phyloP scores from a whole-genome alignment of 257 asterid species.

The Gentiana macrophylla region DNA sequence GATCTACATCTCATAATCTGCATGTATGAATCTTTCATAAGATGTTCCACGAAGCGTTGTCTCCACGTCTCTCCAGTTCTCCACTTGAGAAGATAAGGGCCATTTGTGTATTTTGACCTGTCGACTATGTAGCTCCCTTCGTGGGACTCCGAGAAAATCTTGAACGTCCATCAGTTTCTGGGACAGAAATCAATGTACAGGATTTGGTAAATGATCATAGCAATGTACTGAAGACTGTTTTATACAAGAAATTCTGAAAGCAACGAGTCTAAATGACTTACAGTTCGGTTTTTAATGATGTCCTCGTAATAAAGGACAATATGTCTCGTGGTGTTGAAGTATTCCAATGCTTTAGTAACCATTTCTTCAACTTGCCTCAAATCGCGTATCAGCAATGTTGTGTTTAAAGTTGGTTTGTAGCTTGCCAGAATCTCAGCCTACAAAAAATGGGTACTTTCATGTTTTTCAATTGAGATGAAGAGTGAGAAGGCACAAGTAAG shows the following conservation, averaged over 20 bases:
- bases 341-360: conserved; percentile 46
- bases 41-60: conserved; percentile 64
- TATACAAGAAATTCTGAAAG: background rate
- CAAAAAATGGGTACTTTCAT: conserved; percentile 3
- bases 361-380: conserved; percentile 67
- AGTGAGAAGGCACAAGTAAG: background rate
- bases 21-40: conserved; percentile 44
- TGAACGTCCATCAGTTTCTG: conserved; percentile 77
- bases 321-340: conserved; percentile 73
- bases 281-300: conserved; percentile 61
- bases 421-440: conserved; percentile 87
- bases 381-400: conserved; percentile 47
- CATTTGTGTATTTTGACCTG: conserved; percentile 93
- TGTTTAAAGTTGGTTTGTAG: conserved; percentile 65
- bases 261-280: conserved; percentile 22
- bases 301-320: conserved; percentile 83
- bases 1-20: conserved; percentile 54
- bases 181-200: background rate
- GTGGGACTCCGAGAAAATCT: conserved; percentile 71
- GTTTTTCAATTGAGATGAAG: background rate
- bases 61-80: conserved; percentile 70
- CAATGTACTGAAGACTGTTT: conserved; percentile 1
- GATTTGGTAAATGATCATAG: background rate
- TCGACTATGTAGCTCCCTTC: conserved; percentile 48
- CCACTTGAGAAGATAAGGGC: conserved; percentile 60